Evolutionary conservation across 2,329 filamentous ascomycete species (phyloP), one percentile per base, ranked within the genome.

Genomic region (Neonectria coccinea): DNA sequence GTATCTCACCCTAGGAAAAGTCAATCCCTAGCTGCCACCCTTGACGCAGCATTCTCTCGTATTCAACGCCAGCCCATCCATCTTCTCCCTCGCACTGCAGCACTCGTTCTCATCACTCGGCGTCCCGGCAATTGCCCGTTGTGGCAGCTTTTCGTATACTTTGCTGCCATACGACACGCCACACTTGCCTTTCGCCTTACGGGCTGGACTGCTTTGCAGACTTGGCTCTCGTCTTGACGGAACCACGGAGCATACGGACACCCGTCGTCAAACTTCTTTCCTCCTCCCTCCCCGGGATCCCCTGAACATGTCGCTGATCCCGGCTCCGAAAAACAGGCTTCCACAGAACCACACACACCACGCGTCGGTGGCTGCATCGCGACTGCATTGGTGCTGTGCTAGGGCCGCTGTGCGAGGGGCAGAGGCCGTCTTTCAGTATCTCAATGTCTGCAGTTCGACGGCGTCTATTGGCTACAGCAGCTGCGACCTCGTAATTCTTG

Each of bases 21-120:
- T 39, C 57, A 64, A 64, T 64, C 44, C 47, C 48, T 56, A 60
- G 62, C 57, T 56, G 48, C 62, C 51, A 64, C 59, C 59, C 59
- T 56, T 55, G 64, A 50, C 45, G 59, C 61, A 68, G 48, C 69
- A 73, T 65, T 66, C 56, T 59, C 70, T 73, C 70, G 70, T 73
- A 73, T 73, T 72, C 70, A 72, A 65, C 57, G 60, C 64, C 70
- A 44, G 33, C 41, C 48, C 47, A 58, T 63, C 44, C 39, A 41
- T 53, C 25, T 53, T 42, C 44, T 33, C 55, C 39, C 16, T 51
- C n/a, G 10, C 47, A 29, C 18, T 50, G 41, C 51, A 36, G n/a
- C 41, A 18, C 48, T 39, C 48, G 14, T 14, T 52, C 48, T 47
- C 16, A 59, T 31, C 14, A 18, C 22, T 31, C 44, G 47, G 51